Evolutionary conservation across 345 rosid genomes (phyloP).

Genomic region (Populus euphratica): DNA sequence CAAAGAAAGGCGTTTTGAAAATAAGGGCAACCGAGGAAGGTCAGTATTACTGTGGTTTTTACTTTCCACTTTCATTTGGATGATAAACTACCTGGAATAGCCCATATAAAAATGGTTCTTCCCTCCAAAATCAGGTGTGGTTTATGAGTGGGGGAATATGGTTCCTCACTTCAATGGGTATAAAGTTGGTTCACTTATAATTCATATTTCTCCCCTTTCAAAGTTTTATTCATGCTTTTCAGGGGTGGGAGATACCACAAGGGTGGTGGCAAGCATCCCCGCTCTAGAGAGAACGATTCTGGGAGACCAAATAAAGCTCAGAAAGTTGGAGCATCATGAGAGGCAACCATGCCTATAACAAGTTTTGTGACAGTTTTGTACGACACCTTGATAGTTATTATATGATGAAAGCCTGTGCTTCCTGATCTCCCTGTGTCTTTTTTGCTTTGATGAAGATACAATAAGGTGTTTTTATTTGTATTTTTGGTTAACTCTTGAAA

Average conservation of each 20-base stretch:
- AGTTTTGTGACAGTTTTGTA: conserved; percentile 13
- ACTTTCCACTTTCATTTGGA: background rate
- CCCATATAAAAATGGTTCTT: background rate
- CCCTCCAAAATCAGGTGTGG: background rate
- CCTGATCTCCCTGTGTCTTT: background rate
- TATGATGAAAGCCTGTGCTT: background rate
- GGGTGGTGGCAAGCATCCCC: conserved; percentile 61
- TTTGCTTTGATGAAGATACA: background rate
- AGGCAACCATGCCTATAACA: background rate
- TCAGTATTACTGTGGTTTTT: conserved; percentile 21
- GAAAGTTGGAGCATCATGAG: conserved; percentile 32
- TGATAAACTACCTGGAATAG: background rate
- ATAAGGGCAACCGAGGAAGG: conserved; percentile 67
- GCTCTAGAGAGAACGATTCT: conserved; percentile 49
- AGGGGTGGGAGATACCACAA: conserved; percentile 69
- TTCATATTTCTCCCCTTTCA: background rate
- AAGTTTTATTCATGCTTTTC: conserved; percentile 9
- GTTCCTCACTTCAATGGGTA: background rate
- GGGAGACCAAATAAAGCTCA: conserved; percentile 64
- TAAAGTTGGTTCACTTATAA: background rate
- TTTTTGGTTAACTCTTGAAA: background rate
- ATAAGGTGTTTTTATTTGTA: background rate
- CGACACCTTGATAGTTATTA: background rate
- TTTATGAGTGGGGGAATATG: background rate
- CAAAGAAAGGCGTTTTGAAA: conserved; percentile 49